These are phyloP conservation scores for Fusarium newnesense DNA, from an alignment of 2,329 filamentous ascomycete species.

Conservation along the genomic window DNA sequence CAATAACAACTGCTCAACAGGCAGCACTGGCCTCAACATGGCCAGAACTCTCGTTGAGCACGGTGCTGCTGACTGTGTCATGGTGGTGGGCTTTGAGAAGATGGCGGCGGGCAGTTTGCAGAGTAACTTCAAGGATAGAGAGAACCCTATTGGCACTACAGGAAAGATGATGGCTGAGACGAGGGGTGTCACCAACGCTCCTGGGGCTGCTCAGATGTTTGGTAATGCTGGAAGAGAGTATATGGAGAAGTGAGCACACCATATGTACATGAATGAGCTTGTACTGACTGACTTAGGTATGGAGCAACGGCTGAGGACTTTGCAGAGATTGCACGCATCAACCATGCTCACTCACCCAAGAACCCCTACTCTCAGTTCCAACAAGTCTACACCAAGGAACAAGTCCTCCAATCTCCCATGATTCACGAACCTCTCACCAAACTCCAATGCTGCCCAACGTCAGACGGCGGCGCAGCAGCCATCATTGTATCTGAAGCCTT, in stretches of 20 bases:
- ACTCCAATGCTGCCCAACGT: constrained; percentile 98
- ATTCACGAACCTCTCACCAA: constrained; percentile 92
- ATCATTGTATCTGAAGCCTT: constrained; percentile 91
- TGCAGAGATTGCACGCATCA: constrained; percentile 91
- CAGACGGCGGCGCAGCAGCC: constrained; percentile 88
- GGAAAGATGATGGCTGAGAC: constrained; percentile 85
- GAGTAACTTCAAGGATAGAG: constrained; percentile 84
- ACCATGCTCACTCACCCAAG: constrained; percentile 88
- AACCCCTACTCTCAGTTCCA: constrained; percentile 99
- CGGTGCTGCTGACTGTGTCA: constrained; percentile 85
- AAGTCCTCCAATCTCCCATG: constrained; percentile 79
- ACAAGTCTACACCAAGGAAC: constrained; percentile 87
- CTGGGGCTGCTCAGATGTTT: constrained; percentile 91
- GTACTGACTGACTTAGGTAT: constrained; percentile 63
- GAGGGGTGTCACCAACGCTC: constrained; percentile 81
- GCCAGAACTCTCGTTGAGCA: constrained; percentile 81
- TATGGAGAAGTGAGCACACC: constrained; percentile 78
- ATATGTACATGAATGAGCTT: too few species aligned
- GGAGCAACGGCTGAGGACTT: constrained; percentile 88
- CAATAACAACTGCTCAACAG: constrained; percentile 98
- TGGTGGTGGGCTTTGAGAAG: constrained; percentile 97
- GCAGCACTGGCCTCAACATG: constrained; percentile 90
- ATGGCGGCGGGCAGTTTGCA: constrained; percentile 94
- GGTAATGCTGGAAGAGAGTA: constrained; percentile 95
- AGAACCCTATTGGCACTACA: constrained; percentile 79